Conservation (phyloP, 2,329 filamentous ascomycete genomes). For the Aspergillus niger region DNA sequence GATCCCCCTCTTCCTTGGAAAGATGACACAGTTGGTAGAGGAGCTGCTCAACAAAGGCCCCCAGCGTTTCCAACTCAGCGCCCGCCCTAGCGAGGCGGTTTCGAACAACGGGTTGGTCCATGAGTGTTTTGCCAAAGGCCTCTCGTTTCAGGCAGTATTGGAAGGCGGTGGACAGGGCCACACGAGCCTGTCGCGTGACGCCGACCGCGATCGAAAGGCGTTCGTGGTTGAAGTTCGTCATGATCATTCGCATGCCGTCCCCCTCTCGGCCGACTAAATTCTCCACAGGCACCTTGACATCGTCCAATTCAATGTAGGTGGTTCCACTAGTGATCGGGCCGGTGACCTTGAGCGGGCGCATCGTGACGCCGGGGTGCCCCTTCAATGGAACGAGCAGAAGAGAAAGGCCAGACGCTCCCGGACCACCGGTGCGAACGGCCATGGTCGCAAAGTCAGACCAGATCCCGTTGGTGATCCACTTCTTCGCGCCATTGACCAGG, state of each 20-base stretch:
- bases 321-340: constrained; percentile 69
- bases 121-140: constrained; percentile 67
- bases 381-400: constrained; percentile 72
- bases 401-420: constrained; percentile 64
- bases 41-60: constrained; percentile 72
- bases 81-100: constrained; percentile 72
- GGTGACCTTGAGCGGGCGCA: constrained; percentile 67
- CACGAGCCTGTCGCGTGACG: constrained; percentile 62
- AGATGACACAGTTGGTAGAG: constrained; percentile 68
- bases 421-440: constrained; percentile 72
- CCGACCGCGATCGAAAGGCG: constrained; percentile 67
- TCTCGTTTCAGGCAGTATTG: constrained; percentile 66
- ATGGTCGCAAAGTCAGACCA: constrained; percentile 69
- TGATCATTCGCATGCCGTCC: constrained; percentile 71
- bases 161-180: constrained; percentile 62
- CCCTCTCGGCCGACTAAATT: constrained; percentile 72
- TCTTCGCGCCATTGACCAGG: constrained; percentile 74
- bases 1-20: constrained; percentile 48
- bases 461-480: constrained; percentile 75
- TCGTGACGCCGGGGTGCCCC: constrained; percentile 64
- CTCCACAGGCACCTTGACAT: constrained; percentile 69
- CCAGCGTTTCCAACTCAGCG: constrained; percentile 67
- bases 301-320: constrained; percentile 74
- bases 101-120: constrained; percentile 74
- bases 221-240: constrained; percentile 82